Evolutionary conservation across 2,329 filamentous ascomycete species (phyloP).

Genomic region (Penicillium sclerotiorum): DNA sequence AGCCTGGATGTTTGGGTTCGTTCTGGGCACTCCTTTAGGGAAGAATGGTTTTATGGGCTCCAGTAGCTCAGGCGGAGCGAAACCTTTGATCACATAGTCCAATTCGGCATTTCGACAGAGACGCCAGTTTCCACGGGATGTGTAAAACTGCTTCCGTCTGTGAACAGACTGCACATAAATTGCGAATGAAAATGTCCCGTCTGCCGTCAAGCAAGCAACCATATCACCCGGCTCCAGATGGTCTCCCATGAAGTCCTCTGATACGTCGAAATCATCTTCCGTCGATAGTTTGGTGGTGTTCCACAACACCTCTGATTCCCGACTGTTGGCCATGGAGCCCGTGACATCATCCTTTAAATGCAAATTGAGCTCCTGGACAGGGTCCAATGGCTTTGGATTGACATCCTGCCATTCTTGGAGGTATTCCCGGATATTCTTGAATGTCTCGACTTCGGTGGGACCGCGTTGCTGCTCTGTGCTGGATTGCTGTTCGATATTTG

Average conservation of each 20-base stretch:
- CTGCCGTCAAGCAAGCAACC: constrained; percentile 35
- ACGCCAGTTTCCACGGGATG: constrained; percentile 47
- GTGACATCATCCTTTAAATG: background rate
- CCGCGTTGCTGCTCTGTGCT: constrained; percentile 18
- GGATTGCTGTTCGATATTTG: background rate
- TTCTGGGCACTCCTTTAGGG: constrained; percentile 40
- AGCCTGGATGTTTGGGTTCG: constrained; percentile 36
- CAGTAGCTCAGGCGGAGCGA: constrained; percentile 50
- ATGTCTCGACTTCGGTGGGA: constrained; percentile 35
- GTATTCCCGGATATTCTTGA: constrained; percentile 45
- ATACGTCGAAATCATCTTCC: constrained; percentile 30
- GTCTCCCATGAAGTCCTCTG: constrained; percentile 35
- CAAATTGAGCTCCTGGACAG: constrained; percentile 21
- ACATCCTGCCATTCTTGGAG: constrained; percentile 43
- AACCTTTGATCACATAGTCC: constrained; percentile 54
- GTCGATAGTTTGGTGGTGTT: constrained; percentile 27
- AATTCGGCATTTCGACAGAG: constrained; percentile 41
- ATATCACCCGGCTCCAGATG: constrained; percentile 47
- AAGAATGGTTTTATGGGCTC: constrained; percentile 54
- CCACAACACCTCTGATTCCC: constrained; percentile 29
- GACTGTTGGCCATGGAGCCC: constrained; percentile 39
- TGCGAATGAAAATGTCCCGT: constrained; percentile 35
- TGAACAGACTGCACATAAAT: constrained; percentile 46
- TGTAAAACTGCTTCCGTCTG: constrained; percentile 49
- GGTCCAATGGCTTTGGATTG: constrained; percentile 34